Percentiles rank a stretch among this genome's conserved stretches.
Evolutionary conservation across 768 basidiomycete genomes (phyloP).

Genomic region (Auriculariales sp.): DNA sequence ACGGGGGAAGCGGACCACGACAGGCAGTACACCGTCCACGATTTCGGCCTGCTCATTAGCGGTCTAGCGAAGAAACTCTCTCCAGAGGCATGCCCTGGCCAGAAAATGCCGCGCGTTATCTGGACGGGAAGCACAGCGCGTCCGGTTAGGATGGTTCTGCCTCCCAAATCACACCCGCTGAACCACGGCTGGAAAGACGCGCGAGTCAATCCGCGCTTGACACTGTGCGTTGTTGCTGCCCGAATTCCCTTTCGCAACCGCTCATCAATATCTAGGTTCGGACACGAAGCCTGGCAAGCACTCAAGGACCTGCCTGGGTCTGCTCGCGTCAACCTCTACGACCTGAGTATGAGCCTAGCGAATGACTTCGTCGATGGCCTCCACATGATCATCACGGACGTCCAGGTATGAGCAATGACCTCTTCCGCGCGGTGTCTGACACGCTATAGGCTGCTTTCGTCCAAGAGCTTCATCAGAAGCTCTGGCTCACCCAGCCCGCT

Average conservation of each 20-base stretch:
- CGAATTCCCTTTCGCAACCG: background rate
- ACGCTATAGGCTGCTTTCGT: conserved; percentile 1
- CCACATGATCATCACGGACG: background rate
- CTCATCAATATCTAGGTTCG: background rate
- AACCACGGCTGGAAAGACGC: background rate
- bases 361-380: background rate
- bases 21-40: background rate
- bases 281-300: background rate
- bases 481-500: background rate
- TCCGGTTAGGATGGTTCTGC: background rate
- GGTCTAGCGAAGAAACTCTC: background rate
- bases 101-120: background rate
- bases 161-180: background rate
- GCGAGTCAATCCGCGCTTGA: background rate
- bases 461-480: background rate
- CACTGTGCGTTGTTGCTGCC: background rate
- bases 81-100: background rate
- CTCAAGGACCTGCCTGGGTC: background rate
- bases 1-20: background rate
- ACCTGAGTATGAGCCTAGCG: background rate
- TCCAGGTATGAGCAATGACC: background rate
- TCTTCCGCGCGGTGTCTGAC: no score
- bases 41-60: background rate
- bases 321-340: background rate
- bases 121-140: background rate